Evolutionary conservation across 306 rosid genomes (phyloP).

Genomic region (Styphnolobium japonicum): DNA sequence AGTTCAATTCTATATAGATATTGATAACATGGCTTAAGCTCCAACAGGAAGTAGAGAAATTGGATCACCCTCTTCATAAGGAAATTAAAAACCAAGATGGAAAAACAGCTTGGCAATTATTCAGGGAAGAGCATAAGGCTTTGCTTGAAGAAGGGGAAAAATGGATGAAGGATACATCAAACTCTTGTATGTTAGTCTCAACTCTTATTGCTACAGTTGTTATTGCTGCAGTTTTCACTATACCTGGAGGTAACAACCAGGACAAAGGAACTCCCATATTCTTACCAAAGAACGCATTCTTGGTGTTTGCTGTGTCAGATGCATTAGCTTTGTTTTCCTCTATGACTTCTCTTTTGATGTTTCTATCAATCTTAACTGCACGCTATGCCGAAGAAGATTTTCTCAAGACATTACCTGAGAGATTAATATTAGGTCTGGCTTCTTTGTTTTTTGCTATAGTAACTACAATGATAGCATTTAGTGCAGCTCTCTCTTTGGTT

Average conservation of each 20-base stretch:
- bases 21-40: neutral
- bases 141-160: slow-evolving; percentile 46
- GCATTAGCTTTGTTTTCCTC: slow-evolving; percentile 55
- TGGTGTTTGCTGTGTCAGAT: slow-evolving; percentile 45
- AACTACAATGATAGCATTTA: slow-evolving; percentile 46
- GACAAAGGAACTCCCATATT: slow-evolving; percentile 41
- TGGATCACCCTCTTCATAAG: slow-evolving; percentile 38
- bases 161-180: slow-evolving; percentile 62
- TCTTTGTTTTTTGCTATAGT: slow-evolving; percentile 42
- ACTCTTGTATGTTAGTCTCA: slow-evolving; percentile 52
- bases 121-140: slow-evolving; percentile 45
- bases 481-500: slow-evolving; percentile 35
- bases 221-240: slow-evolving; percentile 46
- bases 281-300: slow-evolving; percentile 23
- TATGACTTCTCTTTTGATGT: slow-evolving; percentile 48
- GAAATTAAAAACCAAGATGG: slow-evolving; percentile 33
- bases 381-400: slow-evolving; percentile 51
- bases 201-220: slow-evolving; percentile 56
- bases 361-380: slow-evolving; percentile 43
- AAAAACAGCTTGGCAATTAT: slow-evolving; percentile 49
- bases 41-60: slow-evolving; percentile 47
- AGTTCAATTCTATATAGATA: neutral
- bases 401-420: slow-evolving; percentile 36
- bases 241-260: slow-evolving; percentile 53
- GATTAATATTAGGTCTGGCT: slow-evolving; percentile 46